Evolutionary conservation across 2,329 filamentous ascomycete species (phyloP), one percentile per base, ranked within the genome.

Genomic region (Aspergillus melleus): DNA sequence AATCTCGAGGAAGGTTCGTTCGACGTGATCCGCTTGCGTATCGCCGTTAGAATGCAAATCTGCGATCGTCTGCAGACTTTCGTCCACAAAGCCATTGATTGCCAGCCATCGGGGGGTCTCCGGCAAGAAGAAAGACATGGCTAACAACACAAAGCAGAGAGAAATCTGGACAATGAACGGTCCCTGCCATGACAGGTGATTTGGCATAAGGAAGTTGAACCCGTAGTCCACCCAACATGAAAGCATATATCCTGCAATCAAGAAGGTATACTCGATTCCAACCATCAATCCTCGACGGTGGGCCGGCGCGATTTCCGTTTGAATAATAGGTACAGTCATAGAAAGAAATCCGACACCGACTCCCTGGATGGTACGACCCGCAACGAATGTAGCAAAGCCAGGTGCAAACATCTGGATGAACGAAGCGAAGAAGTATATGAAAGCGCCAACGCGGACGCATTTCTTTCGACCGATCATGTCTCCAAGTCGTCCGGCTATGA

Each of bases 51-150:
- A 69, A 57, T 79, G 76, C 2, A 79, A 64, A 57, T 78, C 76
- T 10, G 76, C 76, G n/a, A 79, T 66, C 0, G 75, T 78, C 55
- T 76, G 76, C 6, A 78, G 66, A 54, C 70, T 70, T 59, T 79
- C 76, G 49, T 76, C 54, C 68, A 71, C 72, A 54, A 76, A 77
- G 0, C 75, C 76, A 56, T 77, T 78, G 52, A 71, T 72, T 11
- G 76, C 77, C 5, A 80, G 66, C 76, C 77, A 79, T 46, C 75
- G 70, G 19, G 76, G 75, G 0, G 75, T 77, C 52, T 77, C 74
- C 2, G 76, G 76, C 1, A 76, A 66, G 62, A 75, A 72, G 59
- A 75, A 74, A 0, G 73, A 74, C 73, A 75, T 75, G 52, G 55
- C 59, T 6, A 75, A 59, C n/a, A 75, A 52, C 51, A 75, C 60